A percentile compares a stretch with the other conserved stretches of the same genome.
Conservation (phyloP, 345 rosid genomes). For the Heritiera littoralis region DNA sequence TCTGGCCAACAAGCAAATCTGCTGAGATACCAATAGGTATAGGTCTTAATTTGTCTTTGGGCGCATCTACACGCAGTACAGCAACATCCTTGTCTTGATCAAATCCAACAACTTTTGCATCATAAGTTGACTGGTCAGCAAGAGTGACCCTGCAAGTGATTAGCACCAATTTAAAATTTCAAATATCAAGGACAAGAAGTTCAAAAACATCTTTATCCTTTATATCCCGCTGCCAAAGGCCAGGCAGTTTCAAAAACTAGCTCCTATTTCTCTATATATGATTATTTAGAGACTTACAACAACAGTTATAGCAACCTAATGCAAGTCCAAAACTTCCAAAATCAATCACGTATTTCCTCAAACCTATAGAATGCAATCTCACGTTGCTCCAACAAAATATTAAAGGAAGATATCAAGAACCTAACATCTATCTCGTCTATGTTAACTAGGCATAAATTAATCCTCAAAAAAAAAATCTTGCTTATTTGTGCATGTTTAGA, state of each 20-base stretch:
- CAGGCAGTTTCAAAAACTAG: background rate
- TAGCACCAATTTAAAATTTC: constrained; percentile 14
- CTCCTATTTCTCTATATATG: background rate
- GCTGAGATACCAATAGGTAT: constrained; percentile 91
- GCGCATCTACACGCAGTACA: constrained; percentile 71
- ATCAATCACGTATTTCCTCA: background rate
- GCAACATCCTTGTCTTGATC: constrained; percentile 99
- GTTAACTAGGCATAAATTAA: background rate
- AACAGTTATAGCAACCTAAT: background rate
- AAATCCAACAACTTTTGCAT: constrained; percentile 89
- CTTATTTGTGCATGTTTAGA: background rate
- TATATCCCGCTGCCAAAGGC: background rate
- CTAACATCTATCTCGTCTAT: background rate
- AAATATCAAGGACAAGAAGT: constrained; percentile 5
- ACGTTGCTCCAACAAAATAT: background rate
- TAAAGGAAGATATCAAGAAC: background rate
- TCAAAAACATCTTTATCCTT: background rate
- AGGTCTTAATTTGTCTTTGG: constrained; percentile 72
- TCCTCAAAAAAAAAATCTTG: background rate
- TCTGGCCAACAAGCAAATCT: constrained; percentile 95
- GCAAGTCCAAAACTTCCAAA: background rate
- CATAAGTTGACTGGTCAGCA: constrained; percentile 79
- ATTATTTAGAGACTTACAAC: background rate
- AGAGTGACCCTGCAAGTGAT: constrained; percentile 73
- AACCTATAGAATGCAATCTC: background rate